Conservation (phyloP, 768 basidiomycete species). For the Clitopilus passeckerianus region DNA sequence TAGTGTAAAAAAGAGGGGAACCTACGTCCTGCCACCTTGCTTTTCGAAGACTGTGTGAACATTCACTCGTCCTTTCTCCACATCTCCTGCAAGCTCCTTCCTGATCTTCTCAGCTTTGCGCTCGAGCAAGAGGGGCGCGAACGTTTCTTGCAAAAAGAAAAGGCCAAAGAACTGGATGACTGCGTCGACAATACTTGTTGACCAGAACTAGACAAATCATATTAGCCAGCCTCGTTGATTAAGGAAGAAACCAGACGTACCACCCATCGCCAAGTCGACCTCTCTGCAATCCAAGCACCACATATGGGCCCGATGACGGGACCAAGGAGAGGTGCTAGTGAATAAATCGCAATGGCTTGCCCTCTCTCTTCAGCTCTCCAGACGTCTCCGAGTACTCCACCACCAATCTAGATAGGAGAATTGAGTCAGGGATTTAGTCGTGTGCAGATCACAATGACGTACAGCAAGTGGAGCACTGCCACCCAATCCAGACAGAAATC, state of each 20-base stretch:
- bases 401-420: slow-evolving; percentile 39
- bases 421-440: not conserved
- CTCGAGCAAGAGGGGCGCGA: slow-evolving; percentile 38
- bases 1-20: slow-evolving; percentile 3
- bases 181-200: slow-evolving; percentile 54
- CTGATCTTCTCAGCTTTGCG: slow-evolving; percentile 44
- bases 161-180: slow-evolving; percentile 51
- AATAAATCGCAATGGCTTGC: slow-evolving; percentile 57
- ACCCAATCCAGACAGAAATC: slow-evolving; percentile 66
- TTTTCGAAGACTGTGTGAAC: slow-evolving; percentile 47
- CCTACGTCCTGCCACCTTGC: slow-evolving; percentile 37
- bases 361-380: slow-evolving; percentile 62
- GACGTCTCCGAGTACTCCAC: slow-evolving; percentile 61
- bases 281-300: slow-evolving; percentile 61
- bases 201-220: slow-evolving; percentile 47
- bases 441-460: slow-evolving; percentile 29
- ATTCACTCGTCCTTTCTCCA: slow-evolving; percentile 35
- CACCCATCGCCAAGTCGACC: slow-evolving; percentile 70
- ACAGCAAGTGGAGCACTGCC: slow-evolving; percentile 68
- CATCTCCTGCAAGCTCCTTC: slow-evolving; percentile 31
- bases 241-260: slow-evolving; percentile 29
- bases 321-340: slow-evolving; percentile 61
- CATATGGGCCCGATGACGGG: slow-evolving; percentile 60
- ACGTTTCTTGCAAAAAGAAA: slow-evolving; percentile 54
- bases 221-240: no score